phyloP scores from a whole-genome alignment of 306 rosid species.

The Fragaria iinumae region DNA sequence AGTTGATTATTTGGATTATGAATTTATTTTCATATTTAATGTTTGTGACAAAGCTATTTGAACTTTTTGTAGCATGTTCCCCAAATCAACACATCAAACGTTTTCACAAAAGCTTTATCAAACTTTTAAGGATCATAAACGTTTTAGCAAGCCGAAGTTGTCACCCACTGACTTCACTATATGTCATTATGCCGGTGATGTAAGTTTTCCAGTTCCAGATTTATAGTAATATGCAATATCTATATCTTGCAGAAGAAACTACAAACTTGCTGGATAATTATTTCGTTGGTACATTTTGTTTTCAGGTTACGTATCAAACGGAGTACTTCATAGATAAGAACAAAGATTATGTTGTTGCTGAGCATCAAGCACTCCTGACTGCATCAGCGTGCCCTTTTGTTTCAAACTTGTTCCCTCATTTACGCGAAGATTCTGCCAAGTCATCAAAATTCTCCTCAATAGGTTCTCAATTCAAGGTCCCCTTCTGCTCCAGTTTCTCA shows the following conservation, averaged over 20 bases:
- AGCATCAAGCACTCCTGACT: slow-evolving; percentile 76
- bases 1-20: slow-evolving; percentile 10
- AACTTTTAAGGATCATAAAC: slow-evolving; percentile 79
- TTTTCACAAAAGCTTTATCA: slow-evolving; percentile 91
- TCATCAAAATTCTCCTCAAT: slow-evolving; percentile 91
- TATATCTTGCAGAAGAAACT: neutral
- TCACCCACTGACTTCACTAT: slow-evolving; percentile 80
- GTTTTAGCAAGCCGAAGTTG: slow-evolving; percentile 95
- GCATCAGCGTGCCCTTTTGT: slow-evolving; percentile 84
- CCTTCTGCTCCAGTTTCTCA: slow-evolving; percentile 24
- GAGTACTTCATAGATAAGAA: slow-evolving; percentile 91
- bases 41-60: slow-evolving; percentile 35
- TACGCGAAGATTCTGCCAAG: slow-evolving; percentile 80
- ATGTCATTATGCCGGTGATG: slow-evolving; percentile 95
- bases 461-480: slow-evolving; percentile 83
- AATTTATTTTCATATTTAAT: slow-evolving; percentile 21
- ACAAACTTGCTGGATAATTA: neutral
- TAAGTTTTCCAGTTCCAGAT: slow-evolving; percentile 39
- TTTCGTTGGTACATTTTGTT: slow-evolving; percentile 16
- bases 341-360: slow-evolving; percentile 94
- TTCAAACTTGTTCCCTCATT: slow-evolving; percentile 80
- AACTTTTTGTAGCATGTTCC: slow-evolving; percentile 87
- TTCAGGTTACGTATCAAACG: slow-evolving; percentile 93
- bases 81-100: slow-evolving; percentile 91
- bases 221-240: neutral